These are phyloP conservation scores for Moniliophthora roreri DNA, from an alignment of 1,284 basidiomycete genomes.

Conservation along the genomic window DNA sequence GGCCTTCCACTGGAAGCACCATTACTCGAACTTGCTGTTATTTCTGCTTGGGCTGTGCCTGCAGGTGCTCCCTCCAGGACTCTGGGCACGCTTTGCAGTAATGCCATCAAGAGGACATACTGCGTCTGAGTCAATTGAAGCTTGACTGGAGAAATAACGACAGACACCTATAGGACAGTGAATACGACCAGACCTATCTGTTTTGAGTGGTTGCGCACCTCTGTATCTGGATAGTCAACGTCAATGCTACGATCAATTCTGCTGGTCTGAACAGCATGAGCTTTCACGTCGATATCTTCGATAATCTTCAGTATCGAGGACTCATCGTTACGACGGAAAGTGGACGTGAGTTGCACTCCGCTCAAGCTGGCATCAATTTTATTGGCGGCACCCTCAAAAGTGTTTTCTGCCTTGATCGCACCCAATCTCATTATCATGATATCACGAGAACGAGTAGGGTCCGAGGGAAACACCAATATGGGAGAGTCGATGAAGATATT, in stretches of 20 bases:
- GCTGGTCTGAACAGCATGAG: conserved; percentile 67
- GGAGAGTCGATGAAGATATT: conserved; percentile 90
- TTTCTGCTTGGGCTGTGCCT: conserved; percentile 27
- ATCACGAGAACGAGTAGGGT: conserved; percentile 66
- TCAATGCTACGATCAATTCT: conserved; percentile 51
- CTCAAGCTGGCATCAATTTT: conserved; percentile 79
- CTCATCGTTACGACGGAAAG: conserved; percentile 50
- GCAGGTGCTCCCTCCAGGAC: conserved; percentile 54
- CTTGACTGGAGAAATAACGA: conserved; percentile 89
- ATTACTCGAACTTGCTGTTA: conserved; percentile 12
- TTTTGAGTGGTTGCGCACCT: conserved; percentile 55
- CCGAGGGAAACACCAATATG: conserved; percentile 87
- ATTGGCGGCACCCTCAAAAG: conserved; percentile 62
- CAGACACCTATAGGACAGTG: conserved; percentile 48
- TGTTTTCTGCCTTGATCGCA: conserved; percentile 85
- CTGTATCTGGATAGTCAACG: conserved; percentile 61
- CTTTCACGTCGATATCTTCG: conserved; percentile 84
- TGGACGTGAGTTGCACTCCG: conserved; percentile 85
- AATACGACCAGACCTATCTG: no score
- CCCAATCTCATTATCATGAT: conserved; percentile 84
- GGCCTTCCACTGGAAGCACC: conserved; percentile 13
- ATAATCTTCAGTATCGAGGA: conserved; percentile 80
- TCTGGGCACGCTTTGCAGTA: conserved; percentile 76
- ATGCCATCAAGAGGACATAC: conserved; percentile 74
- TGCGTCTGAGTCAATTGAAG: conserved; percentile 91